Evolutionary conservation across 1,139 yeast species (phyloP), one percentile per base, ranked within the genome.

Genomic region (Chernovozyma sophiae-reginae): DNA sequence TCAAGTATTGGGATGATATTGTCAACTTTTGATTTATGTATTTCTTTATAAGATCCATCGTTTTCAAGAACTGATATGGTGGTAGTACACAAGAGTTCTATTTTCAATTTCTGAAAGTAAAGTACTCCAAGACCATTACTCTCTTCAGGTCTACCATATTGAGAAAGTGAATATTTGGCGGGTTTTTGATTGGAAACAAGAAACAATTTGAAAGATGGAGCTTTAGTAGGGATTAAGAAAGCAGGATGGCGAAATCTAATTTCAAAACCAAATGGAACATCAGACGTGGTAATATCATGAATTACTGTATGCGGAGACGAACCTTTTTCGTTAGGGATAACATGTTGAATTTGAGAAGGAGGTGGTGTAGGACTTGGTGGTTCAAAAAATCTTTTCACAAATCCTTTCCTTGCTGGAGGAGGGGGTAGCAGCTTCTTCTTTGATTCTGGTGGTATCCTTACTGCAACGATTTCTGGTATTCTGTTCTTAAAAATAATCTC

Each of bases 41-140:
- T 51, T 30, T 57, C 61, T 11, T 45, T 41, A 4, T 33, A 16
- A 2, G 43, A 37, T 0, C 64, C 62, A 39, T 60, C 68, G 17
- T 44, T 47, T 38, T 65, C 72, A n/a, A 62, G 40, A 2, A 65
- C 74, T 12, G 71, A 63, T 2, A 62, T 50, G 3, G 45, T 34
- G 0, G 74, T 69, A 12, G 55, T 53, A 3, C 60, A 47, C 2
- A 48, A 48, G 25, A 75, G 46, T n/a, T 62, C 68, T 4, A 73
- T 55, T 8, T 47, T 45, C 16, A 75, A 47, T 25, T 53, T 50
- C 34, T 68, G 73, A 29, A 75, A 45, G 44, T 68, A 73, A 0
- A 75, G 52, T 12, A 65, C 58, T 0, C 80, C 80, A 31, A 72
- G 50, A 0, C 79, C 79, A 39, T 74, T 72, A 27, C 67, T 59